These are phyloP conservation scores for Diaporthe ilicicola DNA, from an alignment of 2,329 filamentous ascomycete genomes.

Conservation along the genomic window DNA sequence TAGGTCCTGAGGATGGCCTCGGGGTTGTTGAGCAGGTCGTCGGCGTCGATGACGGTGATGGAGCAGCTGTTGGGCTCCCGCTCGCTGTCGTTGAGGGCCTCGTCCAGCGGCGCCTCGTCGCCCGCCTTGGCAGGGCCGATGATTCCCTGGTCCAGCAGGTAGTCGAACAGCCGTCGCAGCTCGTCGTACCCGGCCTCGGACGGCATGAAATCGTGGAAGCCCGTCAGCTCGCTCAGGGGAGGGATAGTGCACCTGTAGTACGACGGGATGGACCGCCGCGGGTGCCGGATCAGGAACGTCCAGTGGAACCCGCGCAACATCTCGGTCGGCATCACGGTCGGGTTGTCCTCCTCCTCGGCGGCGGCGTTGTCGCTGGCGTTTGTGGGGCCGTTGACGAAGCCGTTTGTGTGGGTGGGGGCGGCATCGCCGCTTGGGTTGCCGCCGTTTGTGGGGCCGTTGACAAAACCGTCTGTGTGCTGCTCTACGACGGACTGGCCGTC, in stretches of 20 bases:
- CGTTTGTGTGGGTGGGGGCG: conserved; percentile 37
- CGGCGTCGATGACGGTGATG: conserved; percentile 90
- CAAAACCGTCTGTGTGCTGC: conserved; percentile 39
- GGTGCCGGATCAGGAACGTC: conserved; percentile 96
- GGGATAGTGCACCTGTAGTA: conserved; percentile 95
- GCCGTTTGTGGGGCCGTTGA: conserved; percentile 40
- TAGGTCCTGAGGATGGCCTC: conserved; percentile 78
- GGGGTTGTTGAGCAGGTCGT: conserved; percentile 90
- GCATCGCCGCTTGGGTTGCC: conserved; percentile 30
- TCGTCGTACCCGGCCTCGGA: conserved; percentile 91
- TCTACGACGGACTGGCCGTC: conserved; percentile 22
- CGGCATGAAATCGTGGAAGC: conserved; percentile 87
- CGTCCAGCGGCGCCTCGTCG: conserved; percentile 36
- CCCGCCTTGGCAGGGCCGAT: conserved; percentile 74
- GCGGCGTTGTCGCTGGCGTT: conserved; percentile 41
- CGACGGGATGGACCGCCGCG: conserved; percentile 88
- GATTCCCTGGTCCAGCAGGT: conserved; percentile 72
- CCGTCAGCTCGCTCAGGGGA: conserved; percentile 81
- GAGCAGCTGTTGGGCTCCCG: conserved; percentile 17
- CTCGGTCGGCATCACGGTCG: conserved; percentile 81
- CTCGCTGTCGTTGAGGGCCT: conserved; percentile 36
- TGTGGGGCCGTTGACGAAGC: conserved; percentile 42
- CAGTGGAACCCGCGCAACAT: conserved; percentile 87
- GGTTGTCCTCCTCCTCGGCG: conserved; percentile 82
- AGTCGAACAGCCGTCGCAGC: conserved; percentile 87